phyloP scores from a whole-genome alignment of 768 basidiomycete genomes.

The Leccinellum albellum region DNA sequence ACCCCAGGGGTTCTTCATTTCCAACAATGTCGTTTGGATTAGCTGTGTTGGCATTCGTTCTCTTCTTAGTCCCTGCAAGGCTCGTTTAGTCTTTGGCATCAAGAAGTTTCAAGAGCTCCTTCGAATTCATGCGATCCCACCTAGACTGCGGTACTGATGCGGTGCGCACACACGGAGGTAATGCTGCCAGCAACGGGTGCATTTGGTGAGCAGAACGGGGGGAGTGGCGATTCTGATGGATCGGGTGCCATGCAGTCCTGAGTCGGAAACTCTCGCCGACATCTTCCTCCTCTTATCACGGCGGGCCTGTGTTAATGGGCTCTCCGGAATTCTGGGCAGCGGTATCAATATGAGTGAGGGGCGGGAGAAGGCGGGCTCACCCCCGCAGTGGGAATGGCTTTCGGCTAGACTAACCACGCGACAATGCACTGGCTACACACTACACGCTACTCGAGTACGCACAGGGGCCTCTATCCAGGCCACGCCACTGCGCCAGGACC shows the following conservation, averaged over 20 bases:
- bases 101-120: neutral
- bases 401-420: neutral
- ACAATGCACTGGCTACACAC: neutral
- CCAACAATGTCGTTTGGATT: neutral
- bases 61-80: neutral
- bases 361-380: neutral
- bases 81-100: neutral
- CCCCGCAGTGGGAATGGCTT: neutral
- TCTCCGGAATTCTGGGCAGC: neutral
- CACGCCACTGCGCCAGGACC: too few relatives aligned
- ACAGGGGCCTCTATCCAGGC: too few relatives aligned
- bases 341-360: neutral
- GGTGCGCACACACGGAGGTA: neutral
- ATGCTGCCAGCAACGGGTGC: neutral
- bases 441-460: neutral
- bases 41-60: neutral
- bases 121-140: constrained; percentile 5
- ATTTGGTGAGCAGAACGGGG: neutral
- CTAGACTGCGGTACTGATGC: constrained; percentile 15
- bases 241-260: constrained; percentile 1
- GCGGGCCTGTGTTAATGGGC: neutral
- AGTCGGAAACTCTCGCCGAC: neutral
- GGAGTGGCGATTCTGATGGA: neutral
- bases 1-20: neutral
- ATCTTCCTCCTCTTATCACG: neutral